Base-by-base conservation (phyloP, 345 rosid species). In the Citrus trifoliata region DNA sequence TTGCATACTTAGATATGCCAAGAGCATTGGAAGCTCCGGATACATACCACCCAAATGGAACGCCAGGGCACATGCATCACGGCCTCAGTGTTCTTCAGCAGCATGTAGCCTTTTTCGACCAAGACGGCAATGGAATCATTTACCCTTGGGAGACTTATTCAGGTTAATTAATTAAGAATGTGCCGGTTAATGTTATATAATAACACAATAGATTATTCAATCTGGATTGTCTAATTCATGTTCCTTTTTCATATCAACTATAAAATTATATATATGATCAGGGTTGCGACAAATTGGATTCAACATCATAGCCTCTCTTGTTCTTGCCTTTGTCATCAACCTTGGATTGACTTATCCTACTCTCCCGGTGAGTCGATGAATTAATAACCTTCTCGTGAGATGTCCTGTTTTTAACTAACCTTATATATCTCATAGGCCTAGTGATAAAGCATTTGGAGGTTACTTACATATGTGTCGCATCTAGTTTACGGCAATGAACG, bases 91-190 rank as follows among this genome's bases (percentile, higher is more conserved):
- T 95, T 25, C 94, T 93, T 83, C 98, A 95, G 81, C 97, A 93
- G 78, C 98, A 95, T 82, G 97, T 80, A 2, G 89, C 94, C 85
- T 96, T 93, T 81, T 96, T 94, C 4, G 99, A 96, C 79, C 85
- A 74, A 38, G 94, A 94, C 35, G 86, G 82, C 60, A 87, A 96
- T 78, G 99, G 98, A 55, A 94, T 96, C 74, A 70, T 96, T 72
- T 96, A 96, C 61, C 98, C 99, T n/a, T 93, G 97, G 99, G 99
- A 94, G 83, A 96, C 98, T 74, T 96, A 88, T 76, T 40, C 85
- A 61, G 95, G 99, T 93, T 82, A 12, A 46, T 13, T 13, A 13
- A 46, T 46, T 12, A 63, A 56, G 24, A 22, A 10, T 18, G 37
- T 19, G 37, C 42, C 12, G 46, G 10, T 58, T 30, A 42, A 1